phyloP scores from a whole-genome alignment of 768 basidiomycete species.

The Termitomyces sp. region DNA sequence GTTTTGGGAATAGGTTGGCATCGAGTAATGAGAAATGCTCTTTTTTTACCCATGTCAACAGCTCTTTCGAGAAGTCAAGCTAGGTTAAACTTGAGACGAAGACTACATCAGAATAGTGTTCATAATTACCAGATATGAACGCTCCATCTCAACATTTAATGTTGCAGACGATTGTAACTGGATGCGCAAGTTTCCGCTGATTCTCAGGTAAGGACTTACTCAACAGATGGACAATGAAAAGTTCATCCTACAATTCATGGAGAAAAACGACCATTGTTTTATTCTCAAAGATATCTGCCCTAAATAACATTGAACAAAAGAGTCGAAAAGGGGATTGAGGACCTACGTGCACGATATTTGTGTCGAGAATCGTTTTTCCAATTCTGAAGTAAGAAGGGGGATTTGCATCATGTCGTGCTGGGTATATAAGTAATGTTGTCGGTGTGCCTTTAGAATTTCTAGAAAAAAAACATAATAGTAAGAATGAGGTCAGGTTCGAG shows the following conservation, averaged over 20 bases:
- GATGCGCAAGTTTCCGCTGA: slow-evolving; percentile 82
- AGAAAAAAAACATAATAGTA: neutral
- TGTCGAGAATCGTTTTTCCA: slow-evolving; percentile 70
- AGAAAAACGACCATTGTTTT: slow-evolving; percentile 80
- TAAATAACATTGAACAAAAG: slow-evolving; percentile 22
- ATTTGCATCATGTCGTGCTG: slow-evolving; percentile 76
- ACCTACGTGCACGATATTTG: slow-evolving; percentile 91
- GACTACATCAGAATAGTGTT: neutral
- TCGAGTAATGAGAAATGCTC: slow-evolving; percentile 78
- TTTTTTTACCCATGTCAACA: slow-evolving; percentile 72
- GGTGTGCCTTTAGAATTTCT: slow-evolving; percentile 88
- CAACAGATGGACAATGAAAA: neutral
- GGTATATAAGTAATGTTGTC: slow-evolving; percentile 80
- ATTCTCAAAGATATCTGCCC: slow-evolving; percentile 74
- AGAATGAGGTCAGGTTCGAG: slow-evolving; percentile 3
- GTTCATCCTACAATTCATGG: slow-evolving; percentile 83
- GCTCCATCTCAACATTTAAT: slow-evolving; percentile 74
- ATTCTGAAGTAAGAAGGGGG: slow-evolving; percentile 62
- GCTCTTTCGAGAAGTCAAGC: slow-evolving; percentile 81
- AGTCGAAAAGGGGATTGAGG: neutral
- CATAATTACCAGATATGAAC: slow-evolving; percentile 73
- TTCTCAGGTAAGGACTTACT: neutral
- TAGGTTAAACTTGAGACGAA: slow-evolving; percentile 24
- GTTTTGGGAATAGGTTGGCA: slow-evolving; percentile 77
- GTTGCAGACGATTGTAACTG: slow-evolving; percentile 72